Evolutionary conservation across 2,329 filamentous ascomycete genomes (phyloP).

Genomic region (Arthrobotrys megalospora): DNA sequence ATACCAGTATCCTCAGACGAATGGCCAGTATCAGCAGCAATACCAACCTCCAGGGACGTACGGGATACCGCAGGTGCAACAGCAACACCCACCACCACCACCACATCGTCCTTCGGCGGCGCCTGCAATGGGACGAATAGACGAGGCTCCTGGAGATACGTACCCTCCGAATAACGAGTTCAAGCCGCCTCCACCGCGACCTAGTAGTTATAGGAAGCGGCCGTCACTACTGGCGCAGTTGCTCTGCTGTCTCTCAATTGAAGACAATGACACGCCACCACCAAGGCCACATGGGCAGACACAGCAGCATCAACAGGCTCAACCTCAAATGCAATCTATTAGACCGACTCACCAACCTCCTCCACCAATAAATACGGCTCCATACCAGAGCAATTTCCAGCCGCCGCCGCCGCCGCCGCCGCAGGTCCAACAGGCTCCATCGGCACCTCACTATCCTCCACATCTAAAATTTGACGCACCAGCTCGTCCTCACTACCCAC

Average conservation of each 20-base stretch:
- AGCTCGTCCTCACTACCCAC: conserved; percentile 32
- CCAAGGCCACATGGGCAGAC: conserved; percentile 32
- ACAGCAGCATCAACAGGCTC: conserved; percentile 23
- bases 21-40: conserved; percentile 2
- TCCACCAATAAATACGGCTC: conserved; percentile 33
- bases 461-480: conserved; percentile 18
- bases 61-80: conserved; percentile 24
- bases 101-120: conserved; percentile 25
- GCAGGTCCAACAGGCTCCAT: conserved; percentile 9
- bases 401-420: conserved; percentile 14
- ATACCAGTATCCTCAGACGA: neutral
- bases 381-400: conserved; percentile 27
- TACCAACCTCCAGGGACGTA: conserved; percentile 4
- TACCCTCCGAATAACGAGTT: conserved; percentile 50
- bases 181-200: conserved; percentile 41
- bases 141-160: conserved; percentile 44
- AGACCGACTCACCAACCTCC: conserved; percentile 27
- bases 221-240: conserved; percentile 45
- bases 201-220: conserved; percentile 28
- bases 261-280: conserved; percentile 40
- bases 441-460: conserved; percentile 1
- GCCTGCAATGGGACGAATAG: conserved; percentile 45
- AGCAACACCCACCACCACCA: conserved; percentile 1
- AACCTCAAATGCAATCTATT: conserved; percentile 48
- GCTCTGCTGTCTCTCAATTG: conserved; percentile 44